Conservation (phyloP, 179 eudicot species). For the Spergularia azorica region DNA sequence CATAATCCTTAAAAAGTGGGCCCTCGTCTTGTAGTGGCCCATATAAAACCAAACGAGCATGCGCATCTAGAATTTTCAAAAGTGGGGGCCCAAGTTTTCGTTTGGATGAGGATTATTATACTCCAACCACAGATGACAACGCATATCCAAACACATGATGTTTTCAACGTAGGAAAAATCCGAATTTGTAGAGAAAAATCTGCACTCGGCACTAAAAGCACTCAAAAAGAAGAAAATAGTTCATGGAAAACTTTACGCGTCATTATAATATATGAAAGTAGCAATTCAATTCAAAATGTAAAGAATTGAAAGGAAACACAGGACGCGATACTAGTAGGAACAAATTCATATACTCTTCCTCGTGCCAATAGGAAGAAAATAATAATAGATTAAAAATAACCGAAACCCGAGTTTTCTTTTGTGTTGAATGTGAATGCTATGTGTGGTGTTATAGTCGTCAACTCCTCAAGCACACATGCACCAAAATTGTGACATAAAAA, state of each 20-base stretch:
- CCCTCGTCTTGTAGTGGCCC: neutral
- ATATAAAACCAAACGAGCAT: slow-evolving; percentile 17
- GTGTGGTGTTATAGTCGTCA: neutral
- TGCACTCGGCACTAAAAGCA: no score
- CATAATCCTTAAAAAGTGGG: neutral
- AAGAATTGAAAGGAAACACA: no score
- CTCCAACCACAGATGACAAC: neutral
- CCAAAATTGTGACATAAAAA: neutral
- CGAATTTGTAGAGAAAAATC: neutral
- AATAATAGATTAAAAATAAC: no score
- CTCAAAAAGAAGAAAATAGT: neutral
- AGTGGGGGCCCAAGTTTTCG: neutral
- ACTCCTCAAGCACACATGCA: neutral
- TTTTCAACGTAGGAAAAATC: neutral
- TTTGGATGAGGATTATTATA: neutral
- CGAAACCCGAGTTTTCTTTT: no score
- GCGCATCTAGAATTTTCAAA: slow-evolving; percentile 10
- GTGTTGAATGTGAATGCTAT: neutral
- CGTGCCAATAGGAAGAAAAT: no score
- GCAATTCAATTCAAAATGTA: no score
- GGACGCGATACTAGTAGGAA: no score
- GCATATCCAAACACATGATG: neutral
- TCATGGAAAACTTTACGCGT: no score
- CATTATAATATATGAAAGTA: no score
- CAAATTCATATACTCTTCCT: no score